Percentiles rank a stretch among this genome's conserved stretches.
phyloP scores from a whole-genome alignment of 495 filamentous ascomycete genomes.

The Penicillium canariense region DNA sequence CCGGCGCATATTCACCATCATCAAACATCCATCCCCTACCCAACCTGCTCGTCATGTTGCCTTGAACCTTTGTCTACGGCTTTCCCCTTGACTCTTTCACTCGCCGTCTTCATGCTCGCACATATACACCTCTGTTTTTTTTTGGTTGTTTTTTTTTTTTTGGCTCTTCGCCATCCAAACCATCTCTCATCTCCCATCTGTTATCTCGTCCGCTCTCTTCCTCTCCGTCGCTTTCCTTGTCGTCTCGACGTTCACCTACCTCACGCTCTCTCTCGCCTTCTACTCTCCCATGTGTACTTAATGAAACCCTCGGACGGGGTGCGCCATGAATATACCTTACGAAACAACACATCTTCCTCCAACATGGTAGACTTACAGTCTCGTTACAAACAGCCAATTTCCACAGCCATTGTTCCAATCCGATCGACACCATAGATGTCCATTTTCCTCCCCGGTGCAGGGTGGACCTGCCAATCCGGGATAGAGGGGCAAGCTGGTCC shows the following conservation, averaged over 20 bases:
- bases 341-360: conserved; percentile 3
- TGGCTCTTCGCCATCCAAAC: background rate
- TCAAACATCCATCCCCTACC: background rate
- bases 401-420: background rate
- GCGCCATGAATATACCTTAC: conserved; percentile 31
- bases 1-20: conserved; percentile 31
- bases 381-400: too few relatives aligned
- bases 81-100: background rate
- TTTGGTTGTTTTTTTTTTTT: background rate
- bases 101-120: conserved; percentile 9
- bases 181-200: conserved; percentile 10
- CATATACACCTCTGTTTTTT: conserved; percentile 14
- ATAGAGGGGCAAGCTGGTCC: background rate
- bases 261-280: conserved; percentile 16
- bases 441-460: background rate
- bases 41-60: conserved; percentile 7
- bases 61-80: background rate
- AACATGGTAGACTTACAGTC: background rate
- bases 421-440: background rate
- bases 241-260: background rate
- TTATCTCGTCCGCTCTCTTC: conserved; percentile 22
- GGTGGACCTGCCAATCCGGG: background rate
- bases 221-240: conserved; percentile 6
- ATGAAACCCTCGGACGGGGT: conserved; percentile 23
- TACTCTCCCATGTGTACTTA: conserved; percentile 21